These are phyloP conservation scores for Trametes elegans DNA, from an alignment of 768 basidiomycete species.

Conservation along the genomic window DNA sequence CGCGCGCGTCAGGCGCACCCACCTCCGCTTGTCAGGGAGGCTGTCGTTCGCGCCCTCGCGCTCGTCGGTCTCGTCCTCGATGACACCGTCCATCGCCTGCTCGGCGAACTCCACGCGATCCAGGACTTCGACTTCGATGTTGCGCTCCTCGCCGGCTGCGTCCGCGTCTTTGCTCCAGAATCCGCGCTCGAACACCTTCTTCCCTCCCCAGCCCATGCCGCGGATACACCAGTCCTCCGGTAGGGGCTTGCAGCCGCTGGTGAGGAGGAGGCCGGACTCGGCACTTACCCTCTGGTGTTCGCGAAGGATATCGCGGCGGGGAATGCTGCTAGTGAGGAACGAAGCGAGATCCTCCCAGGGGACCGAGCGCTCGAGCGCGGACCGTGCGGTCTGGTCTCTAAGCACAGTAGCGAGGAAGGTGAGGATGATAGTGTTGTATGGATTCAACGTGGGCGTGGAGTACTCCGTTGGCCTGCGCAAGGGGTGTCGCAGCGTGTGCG, in stretches of 20 bases:
- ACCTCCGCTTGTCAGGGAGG: slow-evolving; percentile 46
- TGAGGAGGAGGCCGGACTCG: slow-evolving; percentile 66
- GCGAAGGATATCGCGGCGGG: slow-evolving; percentile 45
- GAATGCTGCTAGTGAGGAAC: slow-evolving; percentile 58
- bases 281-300: slow-evolving; percentile 30
- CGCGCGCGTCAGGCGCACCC: slow-evolving; percentile 72
- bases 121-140: slow-evolving; percentile 77
- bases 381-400: slow-evolving; percentile 59
- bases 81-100: slow-evolving; percentile 65
- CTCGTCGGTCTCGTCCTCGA: slow-evolving; percentile 73
- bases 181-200: slow-evolving; percentile 87
- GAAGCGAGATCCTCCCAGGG: slow-evolving; percentile 79
- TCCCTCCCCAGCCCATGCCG: slow-evolving; percentile 95
- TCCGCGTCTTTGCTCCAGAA: slow-evolving; percentile 71
- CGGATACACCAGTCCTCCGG: slow-evolving; percentile 95
- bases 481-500: slow-evolving; percentile 64
- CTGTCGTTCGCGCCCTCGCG: slow-evolving; percentile 33
- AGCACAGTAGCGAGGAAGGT: slow-evolving; percentile 84
- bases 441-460: slow-evolving; percentile 62
- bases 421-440: slow-evolving; percentile 82
- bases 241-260: slow-evolving; percentile 64
- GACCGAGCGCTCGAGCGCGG: slow-evolving; percentile 68
- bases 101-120: slow-evolving; percentile 56
- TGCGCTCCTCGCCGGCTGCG: slow-evolving; percentile 52
- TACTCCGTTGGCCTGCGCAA: slow-evolving; percentile 58